Conservation (phyloP, 371 early-diverging fungal genomes). For the Mucor velutinosus region DNA sequence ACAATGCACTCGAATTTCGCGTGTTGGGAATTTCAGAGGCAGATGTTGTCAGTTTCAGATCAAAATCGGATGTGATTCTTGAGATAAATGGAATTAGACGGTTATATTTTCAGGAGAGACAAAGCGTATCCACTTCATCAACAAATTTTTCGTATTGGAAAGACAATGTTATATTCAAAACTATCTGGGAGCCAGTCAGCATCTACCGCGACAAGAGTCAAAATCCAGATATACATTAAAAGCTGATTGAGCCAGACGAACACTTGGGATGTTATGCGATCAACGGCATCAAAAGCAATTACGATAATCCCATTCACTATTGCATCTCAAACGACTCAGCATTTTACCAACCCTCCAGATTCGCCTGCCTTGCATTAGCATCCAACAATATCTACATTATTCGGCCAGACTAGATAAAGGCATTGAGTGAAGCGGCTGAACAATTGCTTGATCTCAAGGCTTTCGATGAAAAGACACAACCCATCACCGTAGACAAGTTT, state of each 20-base stretch:
- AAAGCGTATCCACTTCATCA: not conserved
- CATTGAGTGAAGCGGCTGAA: not conserved
- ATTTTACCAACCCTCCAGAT: not conserved
- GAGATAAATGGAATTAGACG: not conserved
- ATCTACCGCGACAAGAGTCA: not conserved
- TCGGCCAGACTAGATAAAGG: not conserved
- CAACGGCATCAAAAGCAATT: not conserved
- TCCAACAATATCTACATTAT: not conserved
- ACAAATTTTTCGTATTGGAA: not conserved
- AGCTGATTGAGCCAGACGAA: not conserved
- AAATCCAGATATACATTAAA: not conserved
- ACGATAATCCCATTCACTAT: not conserved
- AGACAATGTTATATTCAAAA: not conserved
- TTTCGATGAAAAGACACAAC: not conserved
- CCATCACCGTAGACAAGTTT: slow-evolving; percentile 1
- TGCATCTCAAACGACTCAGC: not conserved
- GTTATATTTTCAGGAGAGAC: not conserved
- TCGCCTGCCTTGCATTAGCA: not conserved
- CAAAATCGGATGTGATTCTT: not conserved
- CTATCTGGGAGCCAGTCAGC: not conserved
- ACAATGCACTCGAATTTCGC: not conserved
- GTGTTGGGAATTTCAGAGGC: not conserved
- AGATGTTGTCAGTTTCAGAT: not conserved
- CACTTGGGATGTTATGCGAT: not conserved
- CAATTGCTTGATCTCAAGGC: not conserved